Percentiles rank a stretch among this genome's conserved stretches.
phyloP scores from a whole-genome alignment of 23 red algal species.

The Gracilaria caudata region DNA sequence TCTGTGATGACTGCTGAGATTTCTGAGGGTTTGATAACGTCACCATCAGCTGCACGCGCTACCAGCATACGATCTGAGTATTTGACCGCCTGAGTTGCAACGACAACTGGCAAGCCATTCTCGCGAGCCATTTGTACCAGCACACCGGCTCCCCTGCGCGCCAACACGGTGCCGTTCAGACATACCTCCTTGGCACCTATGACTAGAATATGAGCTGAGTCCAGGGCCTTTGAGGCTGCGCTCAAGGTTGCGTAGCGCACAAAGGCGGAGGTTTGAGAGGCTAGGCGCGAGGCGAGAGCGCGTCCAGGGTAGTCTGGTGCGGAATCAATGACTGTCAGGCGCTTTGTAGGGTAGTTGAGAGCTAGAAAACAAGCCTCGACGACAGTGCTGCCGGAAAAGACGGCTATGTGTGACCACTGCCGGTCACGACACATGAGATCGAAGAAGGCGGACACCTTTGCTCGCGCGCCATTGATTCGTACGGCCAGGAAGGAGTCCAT shows the following conservation, averaged over 20 bases:
- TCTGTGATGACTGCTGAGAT: constrained; percentile 37
- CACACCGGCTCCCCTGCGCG: background rate
- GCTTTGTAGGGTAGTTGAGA: constrained; percentile 28
- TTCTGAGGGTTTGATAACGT: constrained; percentile 43
- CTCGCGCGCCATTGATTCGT: constrained; percentile 40
- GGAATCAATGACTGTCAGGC: constrained; percentile 46
- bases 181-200: constrained; percentile 50
- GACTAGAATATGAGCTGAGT: constrained; percentile 16
- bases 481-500: constrained; percentile 50
- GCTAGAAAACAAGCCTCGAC: constrained; percentile 49
- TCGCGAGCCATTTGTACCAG: constrained; percentile 34
- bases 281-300: constrained; percentile 24
- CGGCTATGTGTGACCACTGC: constrained; percentile 32
- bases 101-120: constrained; percentile 28
- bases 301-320: constrained; percentile 27
- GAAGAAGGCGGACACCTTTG: constrained; percentile 58
- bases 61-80: constrained; percentile 47
- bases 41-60: constrained; percentile 15
- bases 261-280: background rate
- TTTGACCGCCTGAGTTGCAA: constrained; percentile 47
- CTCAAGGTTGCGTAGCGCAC: constrained; percentile 34
- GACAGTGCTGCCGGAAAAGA: constrained; percentile 33
- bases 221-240: background rate
- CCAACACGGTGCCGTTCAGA: constrained; percentile 34
- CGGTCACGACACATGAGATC: constrained; percentile 28